Conservation (phyloP, 1,139 yeast genomes). For the Candida pseudocylindracea region DNA sequence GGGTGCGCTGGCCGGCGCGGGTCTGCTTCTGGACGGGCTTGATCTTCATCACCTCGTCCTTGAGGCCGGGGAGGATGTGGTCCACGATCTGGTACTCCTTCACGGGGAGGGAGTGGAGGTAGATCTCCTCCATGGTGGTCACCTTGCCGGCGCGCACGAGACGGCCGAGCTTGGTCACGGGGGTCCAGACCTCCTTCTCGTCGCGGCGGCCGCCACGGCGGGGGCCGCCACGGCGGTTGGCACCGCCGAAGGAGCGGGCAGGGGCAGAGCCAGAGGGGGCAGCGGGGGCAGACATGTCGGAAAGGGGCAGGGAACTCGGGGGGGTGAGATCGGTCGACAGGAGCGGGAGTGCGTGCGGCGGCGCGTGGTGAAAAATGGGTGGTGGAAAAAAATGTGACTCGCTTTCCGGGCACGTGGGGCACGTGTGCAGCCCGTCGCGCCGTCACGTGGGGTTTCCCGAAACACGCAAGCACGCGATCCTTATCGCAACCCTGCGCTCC, state of each 20-base stretch:
- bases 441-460: too few relatives aligned
- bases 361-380: slow-evolving; percentile 2
- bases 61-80: slow-evolving; percentile 83
- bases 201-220: slow-evolving; percentile 45
- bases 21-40: slow-evolving; percentile 99
- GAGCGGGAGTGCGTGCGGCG: slow-evolving; percentile 1
- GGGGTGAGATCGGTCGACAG: slow-evolving; percentile 76
- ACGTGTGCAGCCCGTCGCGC: too few relatives aligned
- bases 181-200: slow-evolving; percentile 99
- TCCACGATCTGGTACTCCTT: slow-evolving; percentile 99
- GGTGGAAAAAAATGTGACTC: slow-evolving; percentile 1
- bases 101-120: slow-evolving; percentile 98
- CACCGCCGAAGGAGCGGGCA: slow-evolving; percentile 46
- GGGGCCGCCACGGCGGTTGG: slow-evolving; percentile 36
- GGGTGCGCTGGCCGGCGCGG: slow-evolving; percentile 99
- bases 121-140: slow-evolving; percentile 92
- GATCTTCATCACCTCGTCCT: slow-evolving; percentile 99
- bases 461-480: too few relatives aligned
- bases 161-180: slow-evolving; percentile 99
- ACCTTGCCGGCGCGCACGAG: slow-evolving; percentile 98
- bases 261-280: slow-evolving; percentile 36
- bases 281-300: slow-evolving; percentile 24
- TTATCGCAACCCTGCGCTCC: too few relatives aligned
- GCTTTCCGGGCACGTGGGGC: slow-evolving; percentile 2
- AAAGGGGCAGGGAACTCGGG: slow-evolving; percentile 88